phyloP scores from a whole-genome alignment of 306 rosid species.

The Inga oerstediana region DNA sequence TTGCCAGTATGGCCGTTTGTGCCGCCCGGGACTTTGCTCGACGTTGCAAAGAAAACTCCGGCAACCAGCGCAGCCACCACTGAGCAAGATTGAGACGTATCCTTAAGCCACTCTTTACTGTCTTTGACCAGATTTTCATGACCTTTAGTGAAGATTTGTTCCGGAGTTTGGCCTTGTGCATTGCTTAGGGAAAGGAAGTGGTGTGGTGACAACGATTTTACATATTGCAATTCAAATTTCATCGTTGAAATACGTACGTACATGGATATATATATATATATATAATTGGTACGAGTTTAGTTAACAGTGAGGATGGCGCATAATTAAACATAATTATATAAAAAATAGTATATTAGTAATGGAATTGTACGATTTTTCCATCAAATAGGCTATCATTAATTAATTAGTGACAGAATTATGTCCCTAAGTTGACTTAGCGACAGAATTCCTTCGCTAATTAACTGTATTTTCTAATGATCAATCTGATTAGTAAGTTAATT shows the following conservation, averaged over 20 bases:
- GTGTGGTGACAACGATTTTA: not conserved
- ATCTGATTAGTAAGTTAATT: not conserved
- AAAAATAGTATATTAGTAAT: too few relatives aligned
- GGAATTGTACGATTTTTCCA: too few relatives aligned
- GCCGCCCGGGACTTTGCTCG: conserved; percentile 34
- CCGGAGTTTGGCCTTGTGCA: not conserved
- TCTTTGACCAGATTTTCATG: not conserved
- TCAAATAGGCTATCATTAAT: too few relatives aligned
- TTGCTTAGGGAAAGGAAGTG: not conserved
- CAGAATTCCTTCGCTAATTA: too few relatives aligned
- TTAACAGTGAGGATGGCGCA: too few relatives aligned
- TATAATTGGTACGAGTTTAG: too few relatives aligned
- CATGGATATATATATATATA: too few relatives aligned
- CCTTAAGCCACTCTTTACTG: conserved; percentile 5
- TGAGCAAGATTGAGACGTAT: conserved; percentile 23
- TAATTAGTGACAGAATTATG: too few relatives aligned
- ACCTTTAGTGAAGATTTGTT: not conserved
- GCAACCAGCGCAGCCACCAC: conserved; percentile 30
- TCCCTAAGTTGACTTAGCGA: too few relatives aligned
- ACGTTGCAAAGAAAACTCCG: conserved; percentile 20
- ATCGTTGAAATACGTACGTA: not conserved
- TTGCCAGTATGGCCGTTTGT: not conserved
- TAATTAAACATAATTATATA: too few relatives aligned
- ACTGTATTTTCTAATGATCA: too few relatives aligned
- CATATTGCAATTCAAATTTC: not conserved